These are phyloP conservation scores for Cyclotella choctawhatcheeana DNA, from an alignment of 108 stramenopile genomes.

Conservation along the genomic window DNA sequence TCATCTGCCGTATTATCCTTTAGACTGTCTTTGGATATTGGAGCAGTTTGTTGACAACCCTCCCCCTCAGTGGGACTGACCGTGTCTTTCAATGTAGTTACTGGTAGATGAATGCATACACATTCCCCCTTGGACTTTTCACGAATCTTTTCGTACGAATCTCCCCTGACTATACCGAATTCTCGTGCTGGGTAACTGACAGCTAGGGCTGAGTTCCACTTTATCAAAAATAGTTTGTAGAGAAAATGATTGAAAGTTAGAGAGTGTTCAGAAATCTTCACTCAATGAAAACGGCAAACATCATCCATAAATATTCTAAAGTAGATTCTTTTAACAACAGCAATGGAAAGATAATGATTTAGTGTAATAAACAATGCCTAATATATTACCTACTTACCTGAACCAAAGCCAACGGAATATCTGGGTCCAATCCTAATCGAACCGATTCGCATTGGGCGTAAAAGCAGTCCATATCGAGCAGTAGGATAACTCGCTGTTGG, in stretches of 20 bases:
- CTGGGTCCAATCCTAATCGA: slow-evolving; percentile 65
- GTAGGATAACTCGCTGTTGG: slow-evolving; percentile 66
- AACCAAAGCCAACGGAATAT: slow-evolving; percentile 62
- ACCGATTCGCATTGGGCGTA: slow-evolving; percentile 90
- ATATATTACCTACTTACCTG: no score
- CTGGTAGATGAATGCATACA: slow-evolving; percentile 58
- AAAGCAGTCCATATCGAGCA: slow-evolving; percentile 91
- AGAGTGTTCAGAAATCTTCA: no score
- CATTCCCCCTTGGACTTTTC: slow-evolving; percentile 47
- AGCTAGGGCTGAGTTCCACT: slow-evolving; percentile 84
- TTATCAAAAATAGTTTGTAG: neutral
- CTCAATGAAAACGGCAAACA: no score
- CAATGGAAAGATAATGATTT: neutral
- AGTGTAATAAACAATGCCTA: no score
- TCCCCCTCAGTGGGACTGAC: neutral
- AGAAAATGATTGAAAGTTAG: no score
- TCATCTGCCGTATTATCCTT: neutral
- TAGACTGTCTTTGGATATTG: neutral
- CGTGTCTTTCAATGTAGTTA: slow-evolving; percentile 40
- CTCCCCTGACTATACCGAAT: slow-evolving; percentile 77
- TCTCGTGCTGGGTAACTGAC: slow-evolving; percentile 82
- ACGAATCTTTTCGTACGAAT: slow-evolving; percentile 71
- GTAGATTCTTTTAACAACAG: neutral
- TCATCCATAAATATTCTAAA: no score
- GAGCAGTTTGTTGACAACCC: neutral